Evolutionary conservation across 139 green algal genomes (phyloP).

Genomic region (Nannochloris sp.): DNA sequence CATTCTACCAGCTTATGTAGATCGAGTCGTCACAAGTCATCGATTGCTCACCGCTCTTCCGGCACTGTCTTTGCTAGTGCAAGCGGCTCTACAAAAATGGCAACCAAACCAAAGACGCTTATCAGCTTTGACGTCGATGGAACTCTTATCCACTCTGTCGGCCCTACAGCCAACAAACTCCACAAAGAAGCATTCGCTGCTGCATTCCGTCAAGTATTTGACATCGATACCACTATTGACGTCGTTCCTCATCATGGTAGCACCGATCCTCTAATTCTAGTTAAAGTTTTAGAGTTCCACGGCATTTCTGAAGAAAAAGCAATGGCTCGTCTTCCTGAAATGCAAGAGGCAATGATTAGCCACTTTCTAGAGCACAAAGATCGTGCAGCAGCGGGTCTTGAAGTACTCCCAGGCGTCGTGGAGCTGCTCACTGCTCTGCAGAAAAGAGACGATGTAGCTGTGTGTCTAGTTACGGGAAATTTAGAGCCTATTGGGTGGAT

Average conservation of each 20-base stretch:
- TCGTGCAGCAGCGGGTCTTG: constrained; percentile 39
- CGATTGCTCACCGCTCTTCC: no score
- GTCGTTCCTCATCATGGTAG: constrained; percentile 59
- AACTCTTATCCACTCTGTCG: constrained; percentile 45
- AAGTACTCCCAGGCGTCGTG: constrained; percentile 50
- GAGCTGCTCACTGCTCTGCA: constrained; percentile 31
- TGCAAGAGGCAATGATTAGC: constrained; percentile 43
- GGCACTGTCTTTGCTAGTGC: no score
- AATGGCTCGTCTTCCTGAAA: constrained; percentile 24
- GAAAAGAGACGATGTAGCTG: constrained; percentile 21
- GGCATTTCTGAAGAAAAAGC: constrained; percentile 29
- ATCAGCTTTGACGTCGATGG: constrained; percentile 50
- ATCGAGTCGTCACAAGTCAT: no score
- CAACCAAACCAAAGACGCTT: no score
- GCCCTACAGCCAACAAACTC: constrained; percentile 47
- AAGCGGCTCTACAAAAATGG: no score
- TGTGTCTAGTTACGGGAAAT: constrained; percentile 88
- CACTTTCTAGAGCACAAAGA: constrained; percentile 27
- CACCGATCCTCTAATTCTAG: constrained; percentile 51
- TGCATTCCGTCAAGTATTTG: constrained; percentile 42
- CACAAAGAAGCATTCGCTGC: constrained; percentile 55
- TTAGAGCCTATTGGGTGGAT: constrained; percentile 83
- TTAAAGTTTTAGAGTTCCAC: constrained; percentile 41
- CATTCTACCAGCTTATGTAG: no score
- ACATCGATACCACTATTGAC: constrained; percentile 52